Conservation (phyloP, 306 rosid genomes). For the Cicer bijugum region DNA sequence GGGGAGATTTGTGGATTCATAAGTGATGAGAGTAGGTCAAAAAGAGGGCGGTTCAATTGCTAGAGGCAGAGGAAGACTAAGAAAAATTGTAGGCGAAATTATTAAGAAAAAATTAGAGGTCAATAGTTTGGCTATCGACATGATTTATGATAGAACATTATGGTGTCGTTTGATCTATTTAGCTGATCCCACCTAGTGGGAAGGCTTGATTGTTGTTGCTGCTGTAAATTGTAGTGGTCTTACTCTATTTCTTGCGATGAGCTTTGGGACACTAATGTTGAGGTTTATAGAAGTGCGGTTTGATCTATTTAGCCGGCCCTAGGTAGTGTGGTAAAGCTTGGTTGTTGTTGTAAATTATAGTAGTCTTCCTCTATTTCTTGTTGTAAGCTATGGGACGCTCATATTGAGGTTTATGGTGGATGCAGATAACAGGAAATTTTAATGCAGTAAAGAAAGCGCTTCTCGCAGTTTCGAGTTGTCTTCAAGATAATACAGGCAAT, state of each 20-base stretch:
- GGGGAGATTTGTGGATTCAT: neutral
- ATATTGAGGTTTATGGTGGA: constrained; percentile 38
- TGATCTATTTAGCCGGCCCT: neutral
- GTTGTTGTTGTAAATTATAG: neutral
- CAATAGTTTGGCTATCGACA: neutral
- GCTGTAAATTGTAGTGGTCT: neutral
- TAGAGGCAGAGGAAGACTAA: neutral
- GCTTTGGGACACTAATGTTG: constrained; percentile 22
- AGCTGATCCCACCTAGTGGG: no score
- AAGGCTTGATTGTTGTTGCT: neutral
- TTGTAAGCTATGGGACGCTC: neutral
- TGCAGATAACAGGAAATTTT: constrained; percentile 73
- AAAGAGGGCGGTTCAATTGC: neutral
- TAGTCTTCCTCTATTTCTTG: neutral
- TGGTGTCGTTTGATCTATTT: neutral
- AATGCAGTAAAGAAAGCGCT: constrained; percentile 78
- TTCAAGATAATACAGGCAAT: constrained; percentile 58
- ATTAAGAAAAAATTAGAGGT: neutral
- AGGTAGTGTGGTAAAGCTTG: neutral
- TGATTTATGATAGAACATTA: neutral
- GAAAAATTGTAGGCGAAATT: neutral
- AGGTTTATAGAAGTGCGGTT: neutral
- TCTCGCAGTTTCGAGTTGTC: constrained; percentile 68
- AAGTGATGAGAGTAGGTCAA: neutral
- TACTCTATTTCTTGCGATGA: neutral